Percentiles rank a stretch among this genome's conserved stretches.
These are phyloP conservation scores for Citrus cavaleriei DNA, from an alignment of 345 rosid species.

Conservation along the genomic window DNA sequence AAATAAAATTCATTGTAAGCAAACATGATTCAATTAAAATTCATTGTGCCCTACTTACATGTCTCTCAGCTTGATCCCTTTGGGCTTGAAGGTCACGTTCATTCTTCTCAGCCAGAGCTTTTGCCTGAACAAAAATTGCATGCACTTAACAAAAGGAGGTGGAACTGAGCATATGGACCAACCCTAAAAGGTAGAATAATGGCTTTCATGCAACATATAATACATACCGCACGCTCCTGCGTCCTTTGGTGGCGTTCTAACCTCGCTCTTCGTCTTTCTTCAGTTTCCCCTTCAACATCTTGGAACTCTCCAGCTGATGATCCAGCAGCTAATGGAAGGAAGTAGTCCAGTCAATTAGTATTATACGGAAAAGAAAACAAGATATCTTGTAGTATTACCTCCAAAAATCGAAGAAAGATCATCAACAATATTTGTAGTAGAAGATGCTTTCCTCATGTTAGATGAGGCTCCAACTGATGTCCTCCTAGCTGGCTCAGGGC, in stretches of 20 bases:
- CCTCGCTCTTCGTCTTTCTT: constrained; percentile 90
- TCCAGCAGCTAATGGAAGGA: constrained; percentile 47
- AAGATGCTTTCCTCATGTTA: constrained; percentile 75
- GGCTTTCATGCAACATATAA: constrained; percentile 10
- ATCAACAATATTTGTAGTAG: constrained; percentile 67
- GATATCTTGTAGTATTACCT: constrained; percentile 36
- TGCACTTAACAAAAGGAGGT: neutral
- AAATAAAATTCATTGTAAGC: constrained; percentile 1
- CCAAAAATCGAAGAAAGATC: constrained; percentile 90
- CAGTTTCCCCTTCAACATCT: constrained; percentile 89
- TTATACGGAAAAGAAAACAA: neutral
- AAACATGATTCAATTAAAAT: constrained; percentile 3
- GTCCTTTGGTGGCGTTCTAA: constrained; percentile 96
- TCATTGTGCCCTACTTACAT: constrained; percentile 50
- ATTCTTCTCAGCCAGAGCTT: constrained; percentile 96
- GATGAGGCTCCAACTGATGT: constrained; percentile 54
- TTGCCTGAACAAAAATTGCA: constrained; percentile 49
- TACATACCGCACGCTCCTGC: constrained; percentile 93
- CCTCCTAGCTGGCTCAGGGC: constrained; percentile 55
- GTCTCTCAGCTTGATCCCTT: constrained; percentile 94
- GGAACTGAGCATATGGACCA: neutral
- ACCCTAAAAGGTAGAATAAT: constrained; percentile 7
- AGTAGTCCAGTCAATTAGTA: constrained; percentile 16
- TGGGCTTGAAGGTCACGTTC: constrained; percentile 87
- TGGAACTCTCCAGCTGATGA: constrained; percentile 68